Evolutionary conservation across 2,329 filamentous ascomycete species (phyloP).

Genomic region (Talaromyces sp.): DNA sequence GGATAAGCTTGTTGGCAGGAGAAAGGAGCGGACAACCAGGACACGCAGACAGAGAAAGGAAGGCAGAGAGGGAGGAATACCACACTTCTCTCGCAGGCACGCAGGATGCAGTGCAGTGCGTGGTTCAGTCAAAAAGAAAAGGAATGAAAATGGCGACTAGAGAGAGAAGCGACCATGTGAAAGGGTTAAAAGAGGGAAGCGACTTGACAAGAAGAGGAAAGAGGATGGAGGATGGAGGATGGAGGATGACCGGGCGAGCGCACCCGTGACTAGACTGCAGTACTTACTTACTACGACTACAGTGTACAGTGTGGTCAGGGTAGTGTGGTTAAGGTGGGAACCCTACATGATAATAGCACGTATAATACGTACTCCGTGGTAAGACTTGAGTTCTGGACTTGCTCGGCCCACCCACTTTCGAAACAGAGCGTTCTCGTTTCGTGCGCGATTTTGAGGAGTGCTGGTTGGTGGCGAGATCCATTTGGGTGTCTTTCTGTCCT

Average conservation of each 20-base stretch:
- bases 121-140: constrained; percentile 5
- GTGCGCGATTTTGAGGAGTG: not conserved
- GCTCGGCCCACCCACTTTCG: not conserved
- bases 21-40: constrained; percentile 41
- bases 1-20: constrained; percentile 23
- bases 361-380: not conserved
- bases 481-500: not conserved
- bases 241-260: not conserved
- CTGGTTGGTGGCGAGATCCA: not conserved
- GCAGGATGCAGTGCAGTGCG: constrained; percentile 1
- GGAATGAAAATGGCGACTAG: constrained; percentile 10
- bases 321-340: not conserved
- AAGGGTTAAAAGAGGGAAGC: constrained; percentile 20
- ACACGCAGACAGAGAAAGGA: constrained; percentile 26
- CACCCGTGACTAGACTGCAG: constrained; percentile 6
- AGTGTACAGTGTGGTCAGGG: not conserved
- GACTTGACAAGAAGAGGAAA: constrained; percentile 11
- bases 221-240: not conserved
- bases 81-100: constrained; percentile 9
- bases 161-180: constrained; percentile 14
- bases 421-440: constrained; percentile 7
- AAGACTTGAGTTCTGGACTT: constrained; percentile 8
- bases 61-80: constrained; percentile 16
- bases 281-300: too few species aligned
- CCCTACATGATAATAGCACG: not conserved